Conservation (phyloP, 768 basidiomycete genomes). For the Gymnopilus junonius region DNA sequence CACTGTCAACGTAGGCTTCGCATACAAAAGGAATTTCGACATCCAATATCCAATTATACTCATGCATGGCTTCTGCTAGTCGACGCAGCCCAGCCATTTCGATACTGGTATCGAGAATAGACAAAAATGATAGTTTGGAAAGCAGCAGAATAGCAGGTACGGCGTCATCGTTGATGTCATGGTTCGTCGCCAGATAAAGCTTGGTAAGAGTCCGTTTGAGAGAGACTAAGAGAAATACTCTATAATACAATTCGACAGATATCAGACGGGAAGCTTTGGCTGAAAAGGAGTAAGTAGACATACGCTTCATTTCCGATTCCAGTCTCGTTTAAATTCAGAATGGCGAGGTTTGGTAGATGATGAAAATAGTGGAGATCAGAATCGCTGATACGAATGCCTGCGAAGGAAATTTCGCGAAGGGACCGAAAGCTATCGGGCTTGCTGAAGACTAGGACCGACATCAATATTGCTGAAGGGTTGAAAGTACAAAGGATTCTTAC, state of each 20-base stretch:
- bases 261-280: background rate
- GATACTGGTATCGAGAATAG: constrained; percentile 57
- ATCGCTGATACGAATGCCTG: constrained; percentile 47
- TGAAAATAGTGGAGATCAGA: constrained; percentile 56
- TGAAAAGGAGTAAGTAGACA: constrained; percentile 17
- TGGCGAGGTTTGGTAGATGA: constrained; percentile 53
- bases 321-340: constrained; percentile 53
- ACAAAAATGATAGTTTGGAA: constrained; percentile 50
- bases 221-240: constrained; percentile 60
- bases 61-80: constrained; percentile 41
- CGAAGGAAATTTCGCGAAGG: constrained; percentile 55
- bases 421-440: constrained; percentile 54
- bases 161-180: constrained; percentile 57
- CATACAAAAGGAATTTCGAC: constrained; percentile 60
- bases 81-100: constrained; percentile 62
- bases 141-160: constrained; percentile 58
- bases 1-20: constrained; percentile 58
- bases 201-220: constrained; percentile 56
- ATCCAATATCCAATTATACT: constrained; percentile 45
- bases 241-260: constrained; percentile 24
- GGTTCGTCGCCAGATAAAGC: constrained; percentile 58
- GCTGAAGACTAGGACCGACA: constrained; percentile 46
- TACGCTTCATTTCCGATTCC: constrained; percentile 68
- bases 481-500: constrained; percentile 30
- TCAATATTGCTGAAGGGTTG: background rate